These are phyloP conservation scores for Magnolia changhungtana DNA, from an alignment of 164 flowering plant genomes.

Conservation along the genomic window DNA sequence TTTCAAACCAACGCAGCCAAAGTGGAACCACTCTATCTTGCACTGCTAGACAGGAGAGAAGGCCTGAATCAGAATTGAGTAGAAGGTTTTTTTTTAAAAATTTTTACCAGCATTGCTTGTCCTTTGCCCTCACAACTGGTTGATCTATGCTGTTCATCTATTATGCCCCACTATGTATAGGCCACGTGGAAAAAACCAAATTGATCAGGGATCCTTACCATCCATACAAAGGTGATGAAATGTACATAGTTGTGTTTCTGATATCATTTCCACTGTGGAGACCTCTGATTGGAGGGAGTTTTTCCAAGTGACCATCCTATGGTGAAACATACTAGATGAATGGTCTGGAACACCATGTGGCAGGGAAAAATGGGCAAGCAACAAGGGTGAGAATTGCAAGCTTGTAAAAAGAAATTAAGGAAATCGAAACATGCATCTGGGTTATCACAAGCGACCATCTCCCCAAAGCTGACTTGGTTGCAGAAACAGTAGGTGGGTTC, in stretches of 20 bases:
- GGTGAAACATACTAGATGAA: background rate
- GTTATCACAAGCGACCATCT: constrained; percentile 98
- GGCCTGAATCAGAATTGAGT: background rate
- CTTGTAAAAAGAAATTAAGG: background rate
- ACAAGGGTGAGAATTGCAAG: background rate
- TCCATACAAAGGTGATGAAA: background rate
- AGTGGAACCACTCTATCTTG: constrained; percentile 97
- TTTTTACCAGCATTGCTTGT: too few species aligned
- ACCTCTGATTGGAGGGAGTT: background rate
- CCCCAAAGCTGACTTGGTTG: constrained; percentile 96
- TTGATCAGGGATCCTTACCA: background rate
- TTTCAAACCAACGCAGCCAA: constrained; percentile 86
- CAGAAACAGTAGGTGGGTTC: constrained; percentile 96
- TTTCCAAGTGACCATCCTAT: background rate
- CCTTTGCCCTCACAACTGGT: too few species aligned
- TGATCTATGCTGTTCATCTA: background rate
- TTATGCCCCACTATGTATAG: background rate
- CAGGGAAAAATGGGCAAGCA: background rate
- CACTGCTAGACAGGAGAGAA: constrained; percentile 44
- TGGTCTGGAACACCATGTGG: background rate
- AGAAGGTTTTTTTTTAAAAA: too few species aligned
- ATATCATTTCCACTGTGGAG: background rate
- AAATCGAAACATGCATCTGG: constrained; percentile 51
- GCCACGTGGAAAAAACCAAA: background rate
- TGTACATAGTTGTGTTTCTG: background rate